Evolutionary conservation across 164 flowering plant species (phyloP), one percentile per base, ranked within the genome.

Genomic region (Piper longum): DNA sequence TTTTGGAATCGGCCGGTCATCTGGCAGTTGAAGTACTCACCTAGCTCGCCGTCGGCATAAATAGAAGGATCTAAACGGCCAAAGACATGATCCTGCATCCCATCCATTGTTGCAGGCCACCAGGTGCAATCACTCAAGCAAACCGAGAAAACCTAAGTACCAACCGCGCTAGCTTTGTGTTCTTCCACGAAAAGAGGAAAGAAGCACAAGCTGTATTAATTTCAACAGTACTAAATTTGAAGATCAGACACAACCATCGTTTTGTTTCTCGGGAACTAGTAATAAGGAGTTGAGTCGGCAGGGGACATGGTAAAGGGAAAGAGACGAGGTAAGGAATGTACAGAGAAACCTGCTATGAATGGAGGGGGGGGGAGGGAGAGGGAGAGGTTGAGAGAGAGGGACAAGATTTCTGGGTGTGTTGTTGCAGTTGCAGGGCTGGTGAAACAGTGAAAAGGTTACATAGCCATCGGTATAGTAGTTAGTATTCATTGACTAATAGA

Each of bases 401-500:
- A 26, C 36, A 26, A 26, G 36, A 26, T 60, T 7, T 17, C 2
- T 44, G 18, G 48, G 48, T 43, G 41, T 40, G 16, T 6, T n/a
- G 60, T 64, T 56, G 56, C 5, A n/a, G 41, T 64, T 64, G 41
- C 54, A 41, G 8, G 56, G 59, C 69, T 66, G 52, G 45, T 65
- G 70, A 73, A 44, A 5, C 11, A 44, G 48, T 44, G 48, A 1
- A 9, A 5, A 44, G 52, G 52, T 12, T 9, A 48, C 14, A 14
- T 69, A 16, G n/a, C n/a, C n/a, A n/a, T n/a, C n/a, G n/a, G 36
- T 26, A 26, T 2, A 26, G 36, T 26, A 26, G 2, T 26, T 0
- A 26, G 36, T 26, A 26, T 26, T 26, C 36, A 2, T 26, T 26
- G 36, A 26, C 2, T 26, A 2, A 2, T 0, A 26, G 36, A 26